Percentiles rank a stretch among this genome's conserved stretches.
phyloP scores from a whole-genome alignment of 495 filamentous ascomycete genomes.

The Penicillium tannophilum region DNA sequence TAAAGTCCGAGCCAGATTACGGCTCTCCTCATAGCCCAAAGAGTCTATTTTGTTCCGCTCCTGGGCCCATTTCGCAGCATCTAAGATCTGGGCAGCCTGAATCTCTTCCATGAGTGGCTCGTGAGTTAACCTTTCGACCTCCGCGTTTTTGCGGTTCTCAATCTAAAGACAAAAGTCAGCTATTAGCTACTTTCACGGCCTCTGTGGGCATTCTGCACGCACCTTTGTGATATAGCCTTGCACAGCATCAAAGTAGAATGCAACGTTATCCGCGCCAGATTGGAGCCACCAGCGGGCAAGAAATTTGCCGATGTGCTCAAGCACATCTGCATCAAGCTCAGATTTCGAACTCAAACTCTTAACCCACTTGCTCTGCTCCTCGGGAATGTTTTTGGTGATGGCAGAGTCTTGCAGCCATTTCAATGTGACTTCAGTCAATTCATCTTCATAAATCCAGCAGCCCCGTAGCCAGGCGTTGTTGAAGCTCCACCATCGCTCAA shows the following conservation, averaged over 20 bases:
- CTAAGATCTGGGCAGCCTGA: background rate
- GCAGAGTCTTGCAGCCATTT: slow-evolving; percentile 27
- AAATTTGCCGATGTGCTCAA: slow-evolving; percentile 18
- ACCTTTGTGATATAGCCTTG: slow-evolving; percentile 25
- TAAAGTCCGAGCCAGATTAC: background rate
- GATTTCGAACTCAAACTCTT: slow-evolving; percentile 25
- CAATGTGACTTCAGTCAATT: slow-evolving; percentile 7
- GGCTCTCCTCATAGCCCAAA: background rate
- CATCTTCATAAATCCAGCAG: slow-evolving; percentile 16
- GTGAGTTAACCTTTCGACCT: background rate
- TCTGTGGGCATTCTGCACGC: background rate
- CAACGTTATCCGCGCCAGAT: background rate
- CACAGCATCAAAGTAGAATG: slow-evolving; percentile 5
- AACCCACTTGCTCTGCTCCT: slow-evolving; percentile 17
- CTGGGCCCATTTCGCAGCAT: background rate
- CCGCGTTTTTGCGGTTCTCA: background rate
- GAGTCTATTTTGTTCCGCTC: background rate
- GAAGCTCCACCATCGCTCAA: slow-evolving; percentile 19
- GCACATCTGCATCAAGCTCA: slow-evolving; percentile 24
- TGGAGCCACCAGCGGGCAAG: slow-evolving; percentile 21
- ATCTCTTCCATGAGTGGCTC: background rate
- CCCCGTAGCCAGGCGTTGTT: background rate
- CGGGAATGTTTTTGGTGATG: slow-evolving; percentile 20
- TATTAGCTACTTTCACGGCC: background rate
- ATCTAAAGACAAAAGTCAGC: background rate